A percentile compares a stretch with the other conserved stretches of the same genome.
Evolutionary conservation across 1,139 yeast species (phyloP).

Genomic region (Taphrina pruni): DNA sequence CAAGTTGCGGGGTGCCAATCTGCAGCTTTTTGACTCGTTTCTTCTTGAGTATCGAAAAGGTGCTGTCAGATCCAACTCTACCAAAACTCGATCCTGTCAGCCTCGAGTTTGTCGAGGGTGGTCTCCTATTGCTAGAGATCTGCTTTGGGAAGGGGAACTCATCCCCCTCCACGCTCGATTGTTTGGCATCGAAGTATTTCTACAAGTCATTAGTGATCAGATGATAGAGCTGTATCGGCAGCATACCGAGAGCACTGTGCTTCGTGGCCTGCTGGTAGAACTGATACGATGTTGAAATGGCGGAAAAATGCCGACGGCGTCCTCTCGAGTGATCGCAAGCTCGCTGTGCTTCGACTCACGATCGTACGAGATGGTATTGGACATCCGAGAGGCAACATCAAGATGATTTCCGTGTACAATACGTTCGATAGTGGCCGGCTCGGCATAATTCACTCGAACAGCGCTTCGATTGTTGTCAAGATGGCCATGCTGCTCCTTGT

Average conservation of each 20-base stretch:
- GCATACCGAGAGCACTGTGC: conserved; percentile 2
- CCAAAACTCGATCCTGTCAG: neutral
- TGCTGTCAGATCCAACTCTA: neutral
- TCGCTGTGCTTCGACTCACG: neutral
- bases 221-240: neutral
- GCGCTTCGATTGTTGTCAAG: neutral
- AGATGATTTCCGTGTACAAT: conserved; percentile 1
- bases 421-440: conserved; percentile 1
- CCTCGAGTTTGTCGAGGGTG: neutral
- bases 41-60: conserved; percentile 19
- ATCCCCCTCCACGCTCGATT: neutral
- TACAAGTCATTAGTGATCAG: neutral
- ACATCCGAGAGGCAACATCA: neutral
- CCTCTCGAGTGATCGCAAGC: conserved; percentile 5
- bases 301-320: conserved; percentile 10
- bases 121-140: neutral
- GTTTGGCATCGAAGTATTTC: neutral
- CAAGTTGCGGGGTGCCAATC: conserved; percentile 8
- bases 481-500: neutral
- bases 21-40: conserved; percentile 6
- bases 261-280: conserved; percentile 8
- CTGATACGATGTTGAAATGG: conserved; percentile 2
- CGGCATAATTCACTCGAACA: neutral
- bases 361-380: neutral
- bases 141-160: neutral